A percentile compares a stretch with the other conserved stretches of the same genome.
phyloP scores from a whole-genome alignment of 2,329 filamentous ascomycete genomes.

The Alternaria angustiovoidea region DNA sequence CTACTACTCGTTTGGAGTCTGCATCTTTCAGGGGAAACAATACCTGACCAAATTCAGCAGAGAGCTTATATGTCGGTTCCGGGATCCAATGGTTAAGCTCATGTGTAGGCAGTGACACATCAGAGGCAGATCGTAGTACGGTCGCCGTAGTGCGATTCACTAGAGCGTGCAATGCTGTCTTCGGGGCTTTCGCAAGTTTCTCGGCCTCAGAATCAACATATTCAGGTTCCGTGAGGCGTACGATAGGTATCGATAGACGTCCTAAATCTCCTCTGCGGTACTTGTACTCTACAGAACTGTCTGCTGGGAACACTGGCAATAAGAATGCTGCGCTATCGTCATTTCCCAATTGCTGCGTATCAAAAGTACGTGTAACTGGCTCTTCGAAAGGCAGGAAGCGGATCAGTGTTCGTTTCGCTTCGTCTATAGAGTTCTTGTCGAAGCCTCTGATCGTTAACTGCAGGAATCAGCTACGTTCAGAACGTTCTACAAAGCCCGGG shows the following conservation, averaged over 20 bases:
- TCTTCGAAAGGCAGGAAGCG: slow-evolving; percentile 37
- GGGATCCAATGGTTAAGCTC: slow-evolving; percentile 25
- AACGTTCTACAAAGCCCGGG: neutral
- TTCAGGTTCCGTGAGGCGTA: slow-evolving; percentile 5
- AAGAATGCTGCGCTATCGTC: slow-evolving; percentile 25
- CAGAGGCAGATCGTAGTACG: neutral
- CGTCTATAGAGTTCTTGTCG: slow-evolving; percentile 29
- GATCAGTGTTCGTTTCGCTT: slow-evolving; percentile 42
- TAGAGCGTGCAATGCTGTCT: slow-evolving; percentile 4
- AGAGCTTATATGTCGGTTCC: slow-evolving; percentile 24
- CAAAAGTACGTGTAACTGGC: slow-evolving; percentile 20
- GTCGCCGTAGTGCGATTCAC: slow-evolving; percentile 8
- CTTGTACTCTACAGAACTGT: slow-evolving; percentile 31
- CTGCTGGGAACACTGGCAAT: slow-evolving; percentile 26
- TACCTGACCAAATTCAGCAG: slow-evolving; percentile 35
- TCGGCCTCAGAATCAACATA: neutral
- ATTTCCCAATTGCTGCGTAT: slow-evolving; percentile 27
- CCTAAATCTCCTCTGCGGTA: slow-evolving; percentile 32
- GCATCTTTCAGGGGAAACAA: slow-evolving; percentile 30
- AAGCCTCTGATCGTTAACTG: slow-evolving; percentile 43
- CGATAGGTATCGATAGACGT: slow-evolving; percentile 37
- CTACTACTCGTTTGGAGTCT: slow-evolving; percentile 1
- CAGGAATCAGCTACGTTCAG: slow-evolving; percentile 5
- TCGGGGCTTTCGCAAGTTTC: neutral
- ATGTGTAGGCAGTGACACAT: neutral